Evolutionary conservation across 495 filamentous ascomycete genomes (phyloP).

Genomic region (Aspergillus haitiensis): DNA sequence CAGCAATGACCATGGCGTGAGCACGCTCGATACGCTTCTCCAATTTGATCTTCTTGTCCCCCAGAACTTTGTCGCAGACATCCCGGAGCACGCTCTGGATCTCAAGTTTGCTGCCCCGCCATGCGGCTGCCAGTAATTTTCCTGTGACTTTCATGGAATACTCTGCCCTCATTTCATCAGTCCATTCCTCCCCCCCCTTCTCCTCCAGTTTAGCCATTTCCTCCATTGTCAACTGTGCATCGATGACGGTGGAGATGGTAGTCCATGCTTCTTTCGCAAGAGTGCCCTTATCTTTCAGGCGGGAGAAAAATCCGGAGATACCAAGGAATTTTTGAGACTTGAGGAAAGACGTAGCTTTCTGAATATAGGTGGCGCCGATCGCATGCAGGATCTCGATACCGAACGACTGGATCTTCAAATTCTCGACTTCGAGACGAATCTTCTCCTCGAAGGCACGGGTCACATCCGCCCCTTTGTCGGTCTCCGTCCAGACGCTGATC

Average conservation of each 20-base stretch:
- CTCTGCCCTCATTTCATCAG: constrained; percentile 96
- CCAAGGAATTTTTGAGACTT: constrained; percentile 97
- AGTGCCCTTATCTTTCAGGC: constrained; percentile 94
- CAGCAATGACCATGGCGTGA: constrained; percentile 81
- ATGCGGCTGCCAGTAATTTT: constrained; percentile 97
- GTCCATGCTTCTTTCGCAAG: constrained; percentile 98
- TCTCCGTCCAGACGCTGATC: constrained; percentile 95
- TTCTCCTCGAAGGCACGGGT: constrained; percentile 90
- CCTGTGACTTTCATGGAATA: constrained; percentile 93
- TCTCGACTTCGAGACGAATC: constrained; percentile 92
- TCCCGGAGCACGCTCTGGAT: constrained; percentile 94
- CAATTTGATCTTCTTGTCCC: constrained; percentile 79
- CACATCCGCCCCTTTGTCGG: constrained; percentile 82
- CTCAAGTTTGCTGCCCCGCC: constrained; percentile 96
- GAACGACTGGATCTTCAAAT: constrained; percentile 98
- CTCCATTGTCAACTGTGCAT: constrained; percentile 97
- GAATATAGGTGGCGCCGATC: constrained; percentile 84
- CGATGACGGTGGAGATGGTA: constrained; percentile 95
- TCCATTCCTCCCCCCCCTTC: constrained; percentile 96
- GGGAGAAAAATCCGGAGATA: constrained; percentile 88
- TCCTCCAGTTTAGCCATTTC: constrained; percentile 98
- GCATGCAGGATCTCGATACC: constrained; percentile 96
- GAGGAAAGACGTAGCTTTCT: constrained; percentile 81
- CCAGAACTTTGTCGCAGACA: constrained; percentile 70
- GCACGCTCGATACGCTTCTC: constrained; percentile 88